Percentiles rank a stretch among this genome's conserved stretches.
Conservation (phyloP, 139 green algal genomes). For the Chlamydomonas eustigma region DNA sequence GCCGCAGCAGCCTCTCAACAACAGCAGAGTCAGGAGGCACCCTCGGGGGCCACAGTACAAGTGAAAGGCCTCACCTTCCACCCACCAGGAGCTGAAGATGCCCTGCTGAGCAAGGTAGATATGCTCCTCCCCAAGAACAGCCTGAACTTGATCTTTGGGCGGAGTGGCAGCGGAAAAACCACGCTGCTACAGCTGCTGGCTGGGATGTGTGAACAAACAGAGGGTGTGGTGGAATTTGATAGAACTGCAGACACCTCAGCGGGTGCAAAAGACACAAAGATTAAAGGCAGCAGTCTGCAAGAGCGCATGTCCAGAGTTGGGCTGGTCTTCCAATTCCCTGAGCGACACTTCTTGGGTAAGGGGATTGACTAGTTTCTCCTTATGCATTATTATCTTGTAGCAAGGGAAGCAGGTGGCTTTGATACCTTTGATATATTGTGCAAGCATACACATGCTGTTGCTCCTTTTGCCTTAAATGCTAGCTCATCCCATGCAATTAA, state of each 20-base stretch:
- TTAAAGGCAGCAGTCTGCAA: conserved; percentile 20
- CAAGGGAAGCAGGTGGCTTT: no score
- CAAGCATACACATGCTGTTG: no score
- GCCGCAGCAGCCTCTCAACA: conserved; percentile 17
- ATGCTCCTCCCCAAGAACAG: conserved; percentile 63
- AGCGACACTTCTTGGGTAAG: conserved; percentile 86
- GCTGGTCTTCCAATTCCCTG: conserved; percentile 95
- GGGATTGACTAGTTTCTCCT: no score
- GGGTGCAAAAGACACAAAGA: not conserved
- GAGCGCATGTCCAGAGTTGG: conserved; percentile 59
- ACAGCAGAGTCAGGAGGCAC: conserved; percentile 7
- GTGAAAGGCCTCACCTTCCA: conserved; percentile 40
- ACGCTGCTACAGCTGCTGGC: conserved; percentile 82
- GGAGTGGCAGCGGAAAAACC: conserved; percentile 82
- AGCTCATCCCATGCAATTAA: no score
- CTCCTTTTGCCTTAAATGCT: no score
- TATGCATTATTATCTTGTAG: no score
- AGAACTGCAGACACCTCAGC: not conserved
- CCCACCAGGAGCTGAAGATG: conserved; percentile 48
- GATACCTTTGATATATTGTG: no score
- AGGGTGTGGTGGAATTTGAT: conserved; percentile 35
- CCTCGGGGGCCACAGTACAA: conserved; percentile 4
- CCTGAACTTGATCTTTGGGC: conserved; percentile 79
- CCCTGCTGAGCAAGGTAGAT: conserved; percentile 62
- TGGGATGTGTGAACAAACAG: conserved; percentile 55